These are phyloP conservation scores for Cladorrhinum sp. DNA, from an alignment of 2,329 filamentous ascomycete genomes.

Conservation along the genomic window DNA sequence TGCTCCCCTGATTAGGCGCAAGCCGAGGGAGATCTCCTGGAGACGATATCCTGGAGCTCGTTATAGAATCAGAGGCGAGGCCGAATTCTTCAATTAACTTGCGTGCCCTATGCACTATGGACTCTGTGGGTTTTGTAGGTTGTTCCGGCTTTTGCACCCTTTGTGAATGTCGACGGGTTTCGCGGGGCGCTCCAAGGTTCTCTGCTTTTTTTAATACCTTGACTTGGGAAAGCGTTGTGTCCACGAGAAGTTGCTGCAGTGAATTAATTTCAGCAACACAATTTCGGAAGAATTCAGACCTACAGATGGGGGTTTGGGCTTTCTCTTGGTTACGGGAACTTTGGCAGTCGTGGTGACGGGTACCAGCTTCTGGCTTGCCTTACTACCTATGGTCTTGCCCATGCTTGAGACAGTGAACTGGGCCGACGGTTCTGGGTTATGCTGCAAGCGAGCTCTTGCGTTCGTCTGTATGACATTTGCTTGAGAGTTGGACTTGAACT, in stretches of 20 bases:
- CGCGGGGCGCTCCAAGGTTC: not conserved
- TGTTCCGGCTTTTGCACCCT: not conserved
- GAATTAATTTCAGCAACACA: not conserved
- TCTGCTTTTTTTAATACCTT: not conserved
- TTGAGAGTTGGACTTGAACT: not conserved
- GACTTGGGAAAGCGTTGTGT: not conserved
- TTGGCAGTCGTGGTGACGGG: not conserved
- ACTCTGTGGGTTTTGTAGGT: not conserved
- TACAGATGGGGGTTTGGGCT: slow-evolving; percentile 22
- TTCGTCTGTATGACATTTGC: not conserved
- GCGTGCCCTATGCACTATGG: not conserved
- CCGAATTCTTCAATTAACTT: not conserved
- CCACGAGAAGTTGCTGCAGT: slow-evolving; percentile 17
- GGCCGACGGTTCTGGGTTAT: not conserved
- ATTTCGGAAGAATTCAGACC: not conserved
- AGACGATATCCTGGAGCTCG: not conserved
- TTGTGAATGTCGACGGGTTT: not conserved
- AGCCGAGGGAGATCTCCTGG: not conserved
- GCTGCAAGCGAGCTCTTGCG: not conserved
- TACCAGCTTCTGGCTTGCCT: not conserved
- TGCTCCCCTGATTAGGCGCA: not conserved
- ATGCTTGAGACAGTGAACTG: not conserved
- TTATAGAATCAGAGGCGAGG: not conserved
- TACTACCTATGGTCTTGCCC: not conserved
- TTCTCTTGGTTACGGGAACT: slow-evolving; percentile 13